phyloP scores from a whole-genome alignment of 2,329 filamentous ascomycete genomes.

The Aspergillus hortae region DNA sequence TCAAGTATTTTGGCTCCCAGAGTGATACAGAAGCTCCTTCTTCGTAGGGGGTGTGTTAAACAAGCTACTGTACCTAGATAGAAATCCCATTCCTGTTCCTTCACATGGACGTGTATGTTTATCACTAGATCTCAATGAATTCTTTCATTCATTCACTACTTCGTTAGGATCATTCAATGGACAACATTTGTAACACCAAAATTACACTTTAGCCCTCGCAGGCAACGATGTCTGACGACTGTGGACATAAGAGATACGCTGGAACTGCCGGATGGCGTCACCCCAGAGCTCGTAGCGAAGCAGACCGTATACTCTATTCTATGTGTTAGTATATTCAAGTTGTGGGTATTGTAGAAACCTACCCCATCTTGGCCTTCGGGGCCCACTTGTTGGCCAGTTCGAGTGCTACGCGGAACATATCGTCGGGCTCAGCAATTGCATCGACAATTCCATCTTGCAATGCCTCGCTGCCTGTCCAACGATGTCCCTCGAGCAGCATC shows the following conservation, averaged over 20 bases:
- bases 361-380: constrained; percentile 33
- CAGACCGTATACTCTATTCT: constrained; percentile 45
- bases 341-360: background rate
- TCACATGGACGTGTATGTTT: no score
- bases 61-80: no score
- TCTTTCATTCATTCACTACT: no score
- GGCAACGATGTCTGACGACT: constrained; percentile 22
- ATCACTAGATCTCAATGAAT: no score
- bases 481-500: constrained; percentile 55
- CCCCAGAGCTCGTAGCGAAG: constrained; percentile 53
- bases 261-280: constrained; percentile 50
- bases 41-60: no score
- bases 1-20: background rate
- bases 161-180: no score
- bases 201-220: background rate
- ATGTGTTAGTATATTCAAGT: no score
- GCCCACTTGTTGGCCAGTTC: constrained; percentile 43
- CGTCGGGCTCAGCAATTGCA: constrained; percentile 46
- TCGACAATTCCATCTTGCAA: constrained; percentile 54
- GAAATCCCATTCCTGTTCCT: no score
- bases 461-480: constrained; percentile 52
- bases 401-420: constrained; percentile 48
- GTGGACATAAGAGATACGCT: constrained; percentile 54
- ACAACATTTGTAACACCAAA: no score
- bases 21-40: background rate